Conservation (phyloP, 768 basidiomycete species). For the Favolaschia claudopus region DNA sequence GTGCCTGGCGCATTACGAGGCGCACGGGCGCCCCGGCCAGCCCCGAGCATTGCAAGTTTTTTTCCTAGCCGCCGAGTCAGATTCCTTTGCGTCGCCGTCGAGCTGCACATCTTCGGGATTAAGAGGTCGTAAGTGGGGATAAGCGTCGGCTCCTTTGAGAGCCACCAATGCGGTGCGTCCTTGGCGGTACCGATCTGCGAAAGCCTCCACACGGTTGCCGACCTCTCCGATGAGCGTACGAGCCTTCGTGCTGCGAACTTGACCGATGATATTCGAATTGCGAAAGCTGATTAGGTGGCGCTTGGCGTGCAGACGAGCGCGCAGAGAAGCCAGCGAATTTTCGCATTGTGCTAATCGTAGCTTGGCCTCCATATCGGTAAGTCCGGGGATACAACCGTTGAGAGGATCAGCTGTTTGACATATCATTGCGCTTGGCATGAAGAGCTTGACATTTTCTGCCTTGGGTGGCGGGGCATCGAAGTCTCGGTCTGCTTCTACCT, state of each 20-base stretch:
- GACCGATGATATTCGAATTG: not conserved
- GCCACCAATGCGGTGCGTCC: not conserved
- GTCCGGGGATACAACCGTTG: not conserved
- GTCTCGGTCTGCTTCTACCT: not conserved
- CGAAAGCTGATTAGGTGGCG: slow-evolving; percentile 3
- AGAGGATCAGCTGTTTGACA: not conserved
- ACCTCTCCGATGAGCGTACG: not conserved
- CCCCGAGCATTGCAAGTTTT: not conserved
- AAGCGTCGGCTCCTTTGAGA: not conserved
- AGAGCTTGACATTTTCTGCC: slow-evolving; percentile 13
- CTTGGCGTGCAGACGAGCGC: slow-evolving; percentile 5
- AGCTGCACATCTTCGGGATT: not conserved
- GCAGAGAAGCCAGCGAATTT: not conserved
- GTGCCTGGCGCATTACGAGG: not conserved
- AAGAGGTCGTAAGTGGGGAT: not conserved
- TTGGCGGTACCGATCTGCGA: not conserved
- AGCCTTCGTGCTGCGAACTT: not conserved
- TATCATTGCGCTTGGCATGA: slow-evolving; percentile 3
- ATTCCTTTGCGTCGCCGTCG: not conserved
- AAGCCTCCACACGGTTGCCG: not conserved
- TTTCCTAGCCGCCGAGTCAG: not conserved
- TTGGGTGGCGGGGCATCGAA: not conserved
- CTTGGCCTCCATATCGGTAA: not conserved
- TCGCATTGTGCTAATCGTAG: slow-evolving; percentile 11
- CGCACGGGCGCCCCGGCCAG: not conserved